A percentile compares a stretch with the other conserved stretches of the same genome.
Conservation (phyloP, 495 filamentous ascomycete genomes). For the Aspergillus ellipticus region DNA sequence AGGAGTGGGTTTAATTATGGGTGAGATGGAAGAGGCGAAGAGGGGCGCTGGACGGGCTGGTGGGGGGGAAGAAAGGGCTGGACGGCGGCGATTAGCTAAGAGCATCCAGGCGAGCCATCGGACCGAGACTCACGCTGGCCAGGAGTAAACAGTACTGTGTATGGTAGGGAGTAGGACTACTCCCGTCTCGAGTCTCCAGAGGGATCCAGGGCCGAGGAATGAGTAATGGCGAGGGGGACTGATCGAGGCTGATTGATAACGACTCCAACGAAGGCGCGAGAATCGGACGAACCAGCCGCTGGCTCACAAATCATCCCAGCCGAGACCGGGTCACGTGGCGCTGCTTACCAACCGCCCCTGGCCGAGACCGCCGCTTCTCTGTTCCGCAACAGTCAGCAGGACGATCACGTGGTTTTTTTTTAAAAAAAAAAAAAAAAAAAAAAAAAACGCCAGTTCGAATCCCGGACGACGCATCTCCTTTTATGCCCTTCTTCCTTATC, state of each 20-base stretch:
- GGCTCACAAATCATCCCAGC: slow-evolving; percentile 5
- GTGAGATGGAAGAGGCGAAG: slow-evolving; percentile 19
- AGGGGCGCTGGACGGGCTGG: slow-evolving; percentile 2
- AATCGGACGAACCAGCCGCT: neutral
- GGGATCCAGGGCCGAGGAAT: too few species aligned
- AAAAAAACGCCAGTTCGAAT: too few species aligned
- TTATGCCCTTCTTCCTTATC: too few species aligned
- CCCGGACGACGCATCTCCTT: too few species aligned
- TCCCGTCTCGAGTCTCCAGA: neutral
- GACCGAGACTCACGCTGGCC: neutral
- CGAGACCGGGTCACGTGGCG: slow-evolving; percentile 15
- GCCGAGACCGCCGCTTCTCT: slow-evolving; percentile 12
- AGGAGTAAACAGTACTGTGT: neutral
- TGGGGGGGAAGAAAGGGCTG: slow-evolving; percentile 7
- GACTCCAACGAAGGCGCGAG: neutral
- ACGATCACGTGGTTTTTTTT: too few species aligned
- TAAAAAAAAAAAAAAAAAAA: too few species aligned
- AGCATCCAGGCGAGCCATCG: neutral
- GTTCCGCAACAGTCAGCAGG: too few species aligned
- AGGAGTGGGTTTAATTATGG: slow-evolving; percentile 6
- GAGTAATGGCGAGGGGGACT: too few species aligned
- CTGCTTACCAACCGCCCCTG: slow-evolving; percentile 6
- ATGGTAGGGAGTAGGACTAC: too few species aligned
- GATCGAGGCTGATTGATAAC: neutral
- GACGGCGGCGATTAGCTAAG: slow-evolving; percentile 20